Evolutionary conservation across 495 filamentous ascomycete species (phyloP).

Genomic region (Hypoxylon crocopeplum): DNA sequence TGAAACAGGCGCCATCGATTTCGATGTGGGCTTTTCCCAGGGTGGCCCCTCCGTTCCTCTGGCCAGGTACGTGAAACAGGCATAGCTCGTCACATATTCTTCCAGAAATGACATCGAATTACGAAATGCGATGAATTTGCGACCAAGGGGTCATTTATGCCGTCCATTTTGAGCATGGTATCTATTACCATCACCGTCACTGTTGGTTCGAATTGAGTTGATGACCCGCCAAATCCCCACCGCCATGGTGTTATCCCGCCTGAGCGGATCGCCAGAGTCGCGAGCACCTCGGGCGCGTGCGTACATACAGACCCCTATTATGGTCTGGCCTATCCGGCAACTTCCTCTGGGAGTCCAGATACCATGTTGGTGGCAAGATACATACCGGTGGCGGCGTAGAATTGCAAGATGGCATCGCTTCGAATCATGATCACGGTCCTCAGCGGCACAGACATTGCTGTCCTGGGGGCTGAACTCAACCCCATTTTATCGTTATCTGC

Average conservation of each 20-base stretch:
- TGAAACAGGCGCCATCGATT: slow-evolving; percentile 33
- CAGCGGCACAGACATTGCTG: slow-evolving; percentile 1
- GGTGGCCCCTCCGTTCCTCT: slow-evolving; percentile 22
- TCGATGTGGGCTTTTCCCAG: slow-evolving; percentile 19
- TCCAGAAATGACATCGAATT: slow-evolving; percentile 37
- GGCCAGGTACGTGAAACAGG: slow-evolving; percentile 34
- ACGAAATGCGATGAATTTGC: slow-evolving; percentile 25
- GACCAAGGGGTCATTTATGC: slow-evolving; percentile 8
- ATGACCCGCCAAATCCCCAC: slow-evolving; percentile 26
- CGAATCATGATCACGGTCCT: slow-evolving; percentile 12
- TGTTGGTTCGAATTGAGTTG: slow-evolving; percentile 9
- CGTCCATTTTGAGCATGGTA: slow-evolving; percentile 11
- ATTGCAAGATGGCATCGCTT: slow-evolving; percentile 8
- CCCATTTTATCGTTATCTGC: neutral
- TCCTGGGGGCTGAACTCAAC: neutral
- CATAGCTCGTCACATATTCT: slow-evolving; percentile 37
- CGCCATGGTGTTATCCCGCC: slow-evolving; percentile 21
- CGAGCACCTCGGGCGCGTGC: slow-evolving; percentile 33
- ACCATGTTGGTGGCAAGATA: slow-evolving; percentile 28
- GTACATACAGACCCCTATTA: slow-evolving; percentile 16
- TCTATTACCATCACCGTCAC: slow-evolving; percentile 1
- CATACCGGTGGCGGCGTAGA: slow-evolving; percentile 20
- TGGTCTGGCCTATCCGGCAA: slow-evolving; percentile 24
- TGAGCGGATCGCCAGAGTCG: slow-evolving; percentile 23
- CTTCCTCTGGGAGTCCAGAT: slow-evolving; percentile 7